Conservation (phyloP, 2,329 filamentous ascomycete genomes). For the Penicillium corylophilum region DNA sequence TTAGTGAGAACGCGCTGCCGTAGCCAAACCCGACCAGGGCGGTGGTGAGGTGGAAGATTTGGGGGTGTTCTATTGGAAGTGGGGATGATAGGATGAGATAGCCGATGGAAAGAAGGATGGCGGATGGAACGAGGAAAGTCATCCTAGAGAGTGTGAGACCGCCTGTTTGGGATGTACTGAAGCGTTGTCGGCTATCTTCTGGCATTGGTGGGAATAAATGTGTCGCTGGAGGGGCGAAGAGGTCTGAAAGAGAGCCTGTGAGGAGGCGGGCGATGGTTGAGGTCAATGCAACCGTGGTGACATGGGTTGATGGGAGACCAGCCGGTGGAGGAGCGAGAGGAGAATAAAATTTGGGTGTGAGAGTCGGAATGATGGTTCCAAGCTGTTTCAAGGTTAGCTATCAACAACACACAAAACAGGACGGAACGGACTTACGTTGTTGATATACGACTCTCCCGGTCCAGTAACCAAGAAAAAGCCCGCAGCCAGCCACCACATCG, state of each 20-base stretch:
- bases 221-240: conserved; percentile 70
- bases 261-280: conserved; percentile 89
- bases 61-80: conserved; percentile 71
- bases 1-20: conserved; percentile 84
- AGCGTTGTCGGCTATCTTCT: conserved; percentile 37
- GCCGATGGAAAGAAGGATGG: conserved; percentile 70
- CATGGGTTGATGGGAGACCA: conserved; percentile 74
- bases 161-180: conserved; percentile 30
- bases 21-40: conserved; percentile 86
- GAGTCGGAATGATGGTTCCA: conserved; percentile 85
- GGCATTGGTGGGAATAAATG: conserved; percentile 56
- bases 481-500: conserved; percentile 91
- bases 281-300: conserved; percentile 86
- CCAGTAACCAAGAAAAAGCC: conserved; percentile 93
- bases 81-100: conserved; percentile 78
- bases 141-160: conserved; percentile 70
- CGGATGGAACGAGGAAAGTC: conserved; percentile 73
- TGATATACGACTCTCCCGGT: conserved; percentile 96
- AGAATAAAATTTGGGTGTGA: conserved; percentile 64
- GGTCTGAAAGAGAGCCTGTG: conserved; percentile 83
- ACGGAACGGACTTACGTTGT: conserved; percentile 61
- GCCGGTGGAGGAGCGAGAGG: conserved; percentile 49
- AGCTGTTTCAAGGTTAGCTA: conserved; percentile 45
- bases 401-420: background rate
- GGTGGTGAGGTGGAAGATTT: conserved; percentile 83